A percentile compares a stretch with the other conserved stretches of the same genome.
Conservation (phyloP, 768 basidiomycete species). For the Nidula microcarpa region DNA sequence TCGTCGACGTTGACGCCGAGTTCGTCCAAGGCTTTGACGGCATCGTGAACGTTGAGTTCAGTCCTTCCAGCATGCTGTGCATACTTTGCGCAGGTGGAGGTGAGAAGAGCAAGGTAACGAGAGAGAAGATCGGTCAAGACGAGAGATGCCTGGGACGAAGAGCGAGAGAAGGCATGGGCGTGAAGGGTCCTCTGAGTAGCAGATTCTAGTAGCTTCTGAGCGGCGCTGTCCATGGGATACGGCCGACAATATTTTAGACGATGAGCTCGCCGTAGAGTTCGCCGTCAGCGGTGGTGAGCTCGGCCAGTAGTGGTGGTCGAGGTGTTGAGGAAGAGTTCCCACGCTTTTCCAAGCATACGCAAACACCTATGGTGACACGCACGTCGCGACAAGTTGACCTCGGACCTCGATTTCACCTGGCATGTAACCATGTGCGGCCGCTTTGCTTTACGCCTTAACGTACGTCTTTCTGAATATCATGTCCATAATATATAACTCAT, state of each 20-base stretch:
- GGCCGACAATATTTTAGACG: conserved; percentile 1
- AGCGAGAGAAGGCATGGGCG: conserved; percentile 72
- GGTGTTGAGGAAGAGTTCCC: conserved; percentile 13
- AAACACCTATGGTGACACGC: conserved; percentile 1
- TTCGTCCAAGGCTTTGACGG: conserved; percentile 65
- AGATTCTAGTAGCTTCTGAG: conserved; percentile 63
- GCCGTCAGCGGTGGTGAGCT: conserved; percentile 7
- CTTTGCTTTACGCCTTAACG: conserved; percentile 50
- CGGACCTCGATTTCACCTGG: conserved; percentile 1
- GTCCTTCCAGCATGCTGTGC: conserved; percentile 74
- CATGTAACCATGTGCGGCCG: conserved; percentile 55
- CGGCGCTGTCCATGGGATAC: conserved; percentile 46
- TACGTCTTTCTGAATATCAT: conserved; percentile 16
- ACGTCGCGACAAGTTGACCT: not conserved
- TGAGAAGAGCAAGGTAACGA: conserved; percentile 66
- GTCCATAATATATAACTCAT: not conserved
- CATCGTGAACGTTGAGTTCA: conserved; percentile 54
- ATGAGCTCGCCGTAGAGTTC: conserved; percentile 4
- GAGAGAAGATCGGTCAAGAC: conserved; percentile 74
- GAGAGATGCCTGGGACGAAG: conserved; percentile 68
- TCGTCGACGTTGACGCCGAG: conserved; percentile 72
- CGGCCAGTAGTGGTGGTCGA: conserved; percentile 5
- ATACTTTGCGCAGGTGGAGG: conserved; percentile 67
- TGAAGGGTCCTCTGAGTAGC: conserved; percentile 69
- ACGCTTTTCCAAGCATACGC: conserved; percentile 10